Conservation (phyloP, 129 eudicot genomes). For the Oenanthe sinensis region DNA sequence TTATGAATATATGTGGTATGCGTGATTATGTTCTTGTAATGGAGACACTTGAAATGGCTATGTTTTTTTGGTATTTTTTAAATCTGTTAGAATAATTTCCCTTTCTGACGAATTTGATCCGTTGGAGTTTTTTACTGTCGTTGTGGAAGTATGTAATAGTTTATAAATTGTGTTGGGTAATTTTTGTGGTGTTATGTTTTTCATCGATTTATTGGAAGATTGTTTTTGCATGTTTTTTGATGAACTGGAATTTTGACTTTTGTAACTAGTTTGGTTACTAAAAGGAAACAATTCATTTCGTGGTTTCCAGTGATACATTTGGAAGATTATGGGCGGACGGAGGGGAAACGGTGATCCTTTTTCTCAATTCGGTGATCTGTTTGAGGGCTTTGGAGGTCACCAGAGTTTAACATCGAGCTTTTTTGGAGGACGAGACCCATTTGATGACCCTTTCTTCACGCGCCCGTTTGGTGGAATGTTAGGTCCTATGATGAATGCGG, state of each 20-base stretch:
- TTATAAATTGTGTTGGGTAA: background rate
- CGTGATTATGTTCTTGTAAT: background rate
- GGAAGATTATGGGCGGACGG: conserved; percentile 47
- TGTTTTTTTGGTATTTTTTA: too few relatives aligned
- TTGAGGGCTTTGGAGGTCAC: conserved; percentile 44
- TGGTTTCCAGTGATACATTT: background rate
- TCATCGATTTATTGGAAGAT: too few relatives aligned
- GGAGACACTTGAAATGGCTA: too few relatives aligned
- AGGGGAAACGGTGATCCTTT: conserved; percentile 53
- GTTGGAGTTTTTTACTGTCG: background rate
- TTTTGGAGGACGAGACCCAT: conserved; percentile 86
- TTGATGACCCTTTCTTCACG: conserved; percentile 83
- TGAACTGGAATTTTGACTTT: background rate
- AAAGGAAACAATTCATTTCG: background rate
- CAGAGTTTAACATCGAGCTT: conserved; percentile 36
- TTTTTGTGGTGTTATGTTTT: too few relatives aligned
- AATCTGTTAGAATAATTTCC: too few relatives aligned
- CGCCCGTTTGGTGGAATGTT: conserved; percentile 67
- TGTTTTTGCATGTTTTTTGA: too few relatives aligned
- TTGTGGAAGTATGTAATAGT: background rate
- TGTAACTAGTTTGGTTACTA: background rate
- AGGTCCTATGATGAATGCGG: conserved; percentile 9
- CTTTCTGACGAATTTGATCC: background rate
- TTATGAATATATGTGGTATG: background rate
- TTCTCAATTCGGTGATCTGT: conserved; percentile 57